phyloP scores from a whole-genome alignment of 441 rosid genomes.

The Bruguiera hainesii region DNA sequence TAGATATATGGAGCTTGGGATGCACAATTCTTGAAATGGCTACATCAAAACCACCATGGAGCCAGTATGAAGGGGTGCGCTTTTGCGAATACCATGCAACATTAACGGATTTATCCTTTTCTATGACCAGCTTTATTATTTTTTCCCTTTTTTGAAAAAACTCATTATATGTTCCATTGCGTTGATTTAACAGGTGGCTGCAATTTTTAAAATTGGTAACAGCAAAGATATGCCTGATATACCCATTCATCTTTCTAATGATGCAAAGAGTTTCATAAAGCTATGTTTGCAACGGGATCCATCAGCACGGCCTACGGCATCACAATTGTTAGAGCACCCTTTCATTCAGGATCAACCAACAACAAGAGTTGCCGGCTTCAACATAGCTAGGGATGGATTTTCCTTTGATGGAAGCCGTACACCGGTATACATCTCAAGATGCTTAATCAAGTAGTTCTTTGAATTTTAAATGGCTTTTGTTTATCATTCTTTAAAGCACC shows the following conservation, averaged over 20 bases:
- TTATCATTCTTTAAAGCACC: too few relatives aligned
- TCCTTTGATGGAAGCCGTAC: conserved; percentile 65
- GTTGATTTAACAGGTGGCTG: conserved; percentile 74
- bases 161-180: conserved; percentile 17
- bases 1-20: conserved; percentile 97
- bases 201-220: conserved; percentile 94
- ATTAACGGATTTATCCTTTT: neutral
- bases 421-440: conserved; percentile 36
- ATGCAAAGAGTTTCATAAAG: conserved; percentile 72
- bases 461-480: neutral
- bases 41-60: conserved; percentile 94
- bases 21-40: conserved; percentile 98
- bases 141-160: neutral
- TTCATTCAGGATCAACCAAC: conserved; percentile 61
- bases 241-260: conserved; percentile 76
- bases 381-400: conserved; percentile 48
- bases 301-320: conserved; percentile 73
- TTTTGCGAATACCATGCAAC: conserved; percentile 12
- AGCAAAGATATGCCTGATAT: conserved; percentile 91
- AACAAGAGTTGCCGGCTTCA: conserved; percentile 44
- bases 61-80: conserved; percentile 86
- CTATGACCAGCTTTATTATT: conserved; percentile 1
- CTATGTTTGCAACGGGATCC: conserved; percentile 90
- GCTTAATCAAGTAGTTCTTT: conserved; percentile 4
- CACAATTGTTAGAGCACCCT: conserved; percentile 67